Conservation (phyloP, 2,329 filamentous ascomycete species). For the Clarireedia homoeocarpa region DNA sequence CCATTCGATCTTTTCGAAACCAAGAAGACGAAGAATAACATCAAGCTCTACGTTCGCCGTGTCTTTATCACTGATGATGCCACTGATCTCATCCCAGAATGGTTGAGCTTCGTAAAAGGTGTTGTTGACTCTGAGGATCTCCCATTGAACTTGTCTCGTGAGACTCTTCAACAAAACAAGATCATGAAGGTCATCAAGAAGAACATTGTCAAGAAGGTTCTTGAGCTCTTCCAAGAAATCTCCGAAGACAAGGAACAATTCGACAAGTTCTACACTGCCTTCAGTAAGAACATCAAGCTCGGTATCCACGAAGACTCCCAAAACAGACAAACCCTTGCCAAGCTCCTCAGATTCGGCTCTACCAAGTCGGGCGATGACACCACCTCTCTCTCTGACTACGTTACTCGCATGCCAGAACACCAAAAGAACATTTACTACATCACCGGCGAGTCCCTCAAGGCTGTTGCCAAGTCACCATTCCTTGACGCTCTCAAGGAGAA, state of each 20-base stretch:
- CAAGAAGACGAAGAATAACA: conserved; percentile 99
- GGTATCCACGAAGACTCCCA: conserved; percentile 99
- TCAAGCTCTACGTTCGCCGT: conserved; percentile 99
- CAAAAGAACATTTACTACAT: conserved; percentile 99
- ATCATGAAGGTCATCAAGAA: conserved; percentile 99
- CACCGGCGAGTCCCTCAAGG: conserved; percentile 98
- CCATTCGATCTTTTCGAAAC: conserved; percentile 99
- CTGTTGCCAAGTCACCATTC: conserved; percentile 97
- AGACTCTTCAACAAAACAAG: conserved; percentile 99
- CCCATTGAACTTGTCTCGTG: conserved; percentile 97
- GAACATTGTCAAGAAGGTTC: conserved; percentile 99
- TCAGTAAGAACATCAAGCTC: conserved; percentile 99
- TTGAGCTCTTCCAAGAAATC: conserved; percentile 99
- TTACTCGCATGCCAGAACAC: conserved; percentile 99
- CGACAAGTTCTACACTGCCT: conserved; percentile 99
- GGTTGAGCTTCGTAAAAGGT: conserved; percentile 99
- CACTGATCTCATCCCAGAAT: conserved; percentile 97
- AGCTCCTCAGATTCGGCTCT: conserved; percentile 97
- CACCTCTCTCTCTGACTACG: conserved; percentile 93
- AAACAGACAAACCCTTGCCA: conserved; percentile 87
- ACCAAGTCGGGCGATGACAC: conserved; percentile 97
- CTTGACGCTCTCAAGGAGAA: conserved; percentile 97
- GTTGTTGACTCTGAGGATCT: conserved; percentile 99
- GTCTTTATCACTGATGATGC: conserved; percentile 99
- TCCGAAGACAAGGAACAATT: conserved; percentile 99